A percentile compares a stretch with the other conserved stretches of the same genome.
These are phyloP conservation scores for Yarrowia bubula DNA, from an alignment of 805 yeast species.

Conservation along the genomic window DNA sequence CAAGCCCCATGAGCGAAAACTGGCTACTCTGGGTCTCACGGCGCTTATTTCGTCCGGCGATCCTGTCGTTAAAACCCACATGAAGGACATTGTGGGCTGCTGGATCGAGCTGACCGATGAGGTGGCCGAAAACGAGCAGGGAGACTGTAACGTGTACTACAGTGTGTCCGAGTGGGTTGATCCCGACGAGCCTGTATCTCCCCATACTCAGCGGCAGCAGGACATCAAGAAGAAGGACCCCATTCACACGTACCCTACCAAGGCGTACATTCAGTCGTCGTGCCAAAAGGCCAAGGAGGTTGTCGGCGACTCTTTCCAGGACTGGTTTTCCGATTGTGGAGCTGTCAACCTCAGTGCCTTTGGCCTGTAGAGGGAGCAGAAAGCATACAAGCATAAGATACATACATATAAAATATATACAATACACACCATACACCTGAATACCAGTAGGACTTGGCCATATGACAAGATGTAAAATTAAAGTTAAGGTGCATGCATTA, in stretches of 20 bases:
- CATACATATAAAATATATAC: too few relatives aligned
- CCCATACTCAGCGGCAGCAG: constrained; percentile 20
- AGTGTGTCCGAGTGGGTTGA: constrained; percentile 30
- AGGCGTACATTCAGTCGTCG: constrained; percentile 22
- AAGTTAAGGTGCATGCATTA: too few relatives aligned
- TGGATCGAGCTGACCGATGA: constrained; percentile 69
- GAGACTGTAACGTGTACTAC: constrained; percentile 44
- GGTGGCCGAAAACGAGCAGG: constrained; percentile 56
- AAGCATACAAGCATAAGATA: neutral
- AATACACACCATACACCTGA: too few relatives aligned
- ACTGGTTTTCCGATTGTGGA: constrained; percentile 20
- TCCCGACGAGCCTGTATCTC: constrained; percentile 14
- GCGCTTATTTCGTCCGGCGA: constrained; percentile 47
- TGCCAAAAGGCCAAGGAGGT: constrained; percentile 17
- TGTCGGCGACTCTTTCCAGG: constrained; percentile 24
- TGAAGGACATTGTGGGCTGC: constrained; percentile 41
- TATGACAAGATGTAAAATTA: too few relatives aligned
- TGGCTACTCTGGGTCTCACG: constrained; percentile 61
- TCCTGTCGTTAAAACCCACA: constrained; percentile 37
- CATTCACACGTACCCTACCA: constrained; percentile 18
- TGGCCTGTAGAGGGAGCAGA: constrained; percentile 20
- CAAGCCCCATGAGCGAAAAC: constrained; percentile 72
- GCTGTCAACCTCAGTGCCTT: constrained; percentile 16
- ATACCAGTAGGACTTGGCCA: too few relatives aligned
- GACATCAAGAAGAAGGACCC: constrained; percentile 26